Evolutionary conservation across 805 yeast genomes (phyloP), one percentile per base, ranked within the genome.

Genomic region (Saccharomycopsis sp.): DNA sequence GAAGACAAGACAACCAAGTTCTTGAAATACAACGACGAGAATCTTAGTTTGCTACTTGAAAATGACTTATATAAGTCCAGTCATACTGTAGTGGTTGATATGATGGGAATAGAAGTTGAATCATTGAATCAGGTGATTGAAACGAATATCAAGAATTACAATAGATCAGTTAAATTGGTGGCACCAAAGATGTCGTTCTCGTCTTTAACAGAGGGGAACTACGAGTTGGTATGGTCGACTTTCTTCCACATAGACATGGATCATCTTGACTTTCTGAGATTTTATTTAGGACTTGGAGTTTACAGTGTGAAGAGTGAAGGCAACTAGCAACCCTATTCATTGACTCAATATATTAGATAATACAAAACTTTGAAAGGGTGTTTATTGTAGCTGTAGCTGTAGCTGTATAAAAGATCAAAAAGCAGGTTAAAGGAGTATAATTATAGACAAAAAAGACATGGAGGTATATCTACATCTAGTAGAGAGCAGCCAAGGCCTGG

Each of bases 191-290:
- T 68, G 3, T 67, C 71, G 20, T 56, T 60, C 35, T 19, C 63
- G 2, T 52, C 57, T 12, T 55, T 68, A 24, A 29, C 38, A 29
- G 12, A 29, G 38, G 38, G 38, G 5, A 56, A 24, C 5, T 44
- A 70, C 12, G 61, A 64, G n/a, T 56, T 64, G 50, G 52, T 69
- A 0, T 78, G 79, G 75, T 65, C 69, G 14, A 75, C 76, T 47
- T 58, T 57, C 1, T 73, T 69, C 63, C 96, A 88, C 70, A 63
- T 84, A 15, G 94, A 88, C 65, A 64, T 89, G 73, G 96, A 90
- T 67, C 93, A 87, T 69, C 74, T 89, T 54, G 90, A 88, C 63
- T 68, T 76, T 42, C 64, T 69, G 2, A 75, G 80, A 57, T 61
- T 72, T 54, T 69, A 54, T 64, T 53, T 44, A 44, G 49, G 49